phyloP scores from a whole-genome alignment of 345 rosid species.

The Clarkia xantiana region DNA sequence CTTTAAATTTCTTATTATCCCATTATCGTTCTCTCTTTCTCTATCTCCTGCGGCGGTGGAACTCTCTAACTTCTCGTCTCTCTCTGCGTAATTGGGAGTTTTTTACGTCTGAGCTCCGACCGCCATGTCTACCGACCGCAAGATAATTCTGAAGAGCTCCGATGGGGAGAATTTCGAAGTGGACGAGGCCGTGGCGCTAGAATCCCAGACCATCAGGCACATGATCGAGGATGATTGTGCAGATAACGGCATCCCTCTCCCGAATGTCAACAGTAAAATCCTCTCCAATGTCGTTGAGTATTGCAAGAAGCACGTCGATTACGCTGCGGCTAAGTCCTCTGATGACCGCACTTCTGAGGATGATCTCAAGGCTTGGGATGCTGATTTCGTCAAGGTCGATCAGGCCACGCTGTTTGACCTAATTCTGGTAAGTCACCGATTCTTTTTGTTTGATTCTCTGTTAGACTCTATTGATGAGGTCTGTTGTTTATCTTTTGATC shows the following conservation, averaged over 20 bases:
- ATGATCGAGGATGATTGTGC: slow-evolving; percentile 29
- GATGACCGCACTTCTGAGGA: slow-evolving; percentile 6
- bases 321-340: slow-evolving; percentile 2
- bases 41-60: too few species aligned
- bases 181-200: slow-evolving; percentile 19
- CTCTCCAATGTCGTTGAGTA: slow-evolving; percentile 25
- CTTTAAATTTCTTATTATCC: too few species aligned
- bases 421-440: slow-evolving; percentile 14
- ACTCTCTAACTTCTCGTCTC: too few species aligned
- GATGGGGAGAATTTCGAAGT: slow-evolving; percentile 23
- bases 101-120: too few species aligned
- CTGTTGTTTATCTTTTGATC: too few species aligned
- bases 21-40: too few species aligned
- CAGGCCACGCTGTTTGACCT: slow-evolving; percentile 24
- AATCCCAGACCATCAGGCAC: slow-evolving; percentile 25
- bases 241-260: slow-evolving; percentile 20
- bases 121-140: slow-evolving; percentile 6
- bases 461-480: too few species aligned
- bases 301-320: slow-evolving; percentile 22
- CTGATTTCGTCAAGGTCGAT: slow-evolving; percentile 21
- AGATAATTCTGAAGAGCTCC: slow-evolving; percentile 11
- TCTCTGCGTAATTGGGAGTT: too few species aligned
- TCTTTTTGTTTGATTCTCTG: too few species aligned
- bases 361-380: slow-evolving; percentile 17
- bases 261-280: slow-evolving; percentile 22